Evolutionary conservation across 495 filamentous ascomycete species (phyloP).

Genomic region (Lasiosphaeria miniovina): DNA sequence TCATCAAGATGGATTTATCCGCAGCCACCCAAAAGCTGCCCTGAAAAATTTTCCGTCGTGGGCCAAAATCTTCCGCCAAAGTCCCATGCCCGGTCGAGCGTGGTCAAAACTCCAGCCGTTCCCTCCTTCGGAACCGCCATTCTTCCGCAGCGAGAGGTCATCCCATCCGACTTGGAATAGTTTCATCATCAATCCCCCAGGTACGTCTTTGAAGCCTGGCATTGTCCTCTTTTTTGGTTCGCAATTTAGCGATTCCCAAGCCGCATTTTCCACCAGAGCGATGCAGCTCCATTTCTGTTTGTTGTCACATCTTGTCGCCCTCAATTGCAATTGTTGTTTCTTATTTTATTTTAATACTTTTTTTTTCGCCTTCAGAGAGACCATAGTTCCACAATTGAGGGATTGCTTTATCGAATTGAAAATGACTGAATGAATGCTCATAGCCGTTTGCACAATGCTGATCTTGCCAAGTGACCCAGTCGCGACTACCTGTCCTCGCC

Average conservation of each 20-base stretch:
- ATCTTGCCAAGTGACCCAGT: constrained; percentile 14
- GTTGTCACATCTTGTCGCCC: not conserved
- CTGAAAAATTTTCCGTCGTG: constrained; percentile 4
- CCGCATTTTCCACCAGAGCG: constrained; percentile 1
- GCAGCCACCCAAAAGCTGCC: not conserved
- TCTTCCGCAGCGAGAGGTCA: constrained; percentile 36
- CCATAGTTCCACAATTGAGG: constrained; percentile 20
- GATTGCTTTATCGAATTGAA: not conserved
- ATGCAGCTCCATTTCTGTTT: not conserved
- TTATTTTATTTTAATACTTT: not conserved
- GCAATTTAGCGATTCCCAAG: constrained; percentile 3
- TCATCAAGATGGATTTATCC: not conserved
- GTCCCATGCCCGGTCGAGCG: constrained; percentile 8
- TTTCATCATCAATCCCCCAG: constrained; percentile 25
- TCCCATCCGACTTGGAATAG: constrained; percentile 32
- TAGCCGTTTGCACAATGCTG: constrained; percentile 17
- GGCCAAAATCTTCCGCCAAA: constrained; percentile 17
- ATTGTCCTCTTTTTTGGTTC: not conserved
- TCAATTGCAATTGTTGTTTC: not conserved
- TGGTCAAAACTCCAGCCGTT: constrained; percentile 38
- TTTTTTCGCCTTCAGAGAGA: not conserved
- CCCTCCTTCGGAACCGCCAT: constrained; percentile 33
- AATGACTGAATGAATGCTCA: not conserved
- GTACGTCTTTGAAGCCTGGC: constrained; percentile 24
- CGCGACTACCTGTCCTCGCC: not conserved